A percentile compares a stretch with the other conserved stretches of the same genome.
Conservation (phyloP, 129 eudicot genomes). For the Pulicaria dysenterica region DNA sequence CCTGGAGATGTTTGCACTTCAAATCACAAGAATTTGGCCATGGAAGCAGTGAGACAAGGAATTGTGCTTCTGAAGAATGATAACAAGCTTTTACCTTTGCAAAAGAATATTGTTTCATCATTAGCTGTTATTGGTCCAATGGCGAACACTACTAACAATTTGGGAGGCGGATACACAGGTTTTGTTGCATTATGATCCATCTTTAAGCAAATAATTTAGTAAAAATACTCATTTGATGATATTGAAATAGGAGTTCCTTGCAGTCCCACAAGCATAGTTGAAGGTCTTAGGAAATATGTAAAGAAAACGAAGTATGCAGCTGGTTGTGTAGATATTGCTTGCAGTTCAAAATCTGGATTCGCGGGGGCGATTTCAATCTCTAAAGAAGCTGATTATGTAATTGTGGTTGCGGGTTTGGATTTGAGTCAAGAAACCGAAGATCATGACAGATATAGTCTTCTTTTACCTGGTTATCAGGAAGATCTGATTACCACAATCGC, state of each 20-base stretch:
- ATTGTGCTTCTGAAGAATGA: slow-evolving; percentile 87
- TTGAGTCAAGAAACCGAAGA: slow-evolving; percentile 91
- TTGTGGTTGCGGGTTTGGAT: slow-evolving; percentile 82
- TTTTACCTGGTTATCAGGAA: slow-evolving; percentile 85
- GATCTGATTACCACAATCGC: slow-evolving; percentile 58
- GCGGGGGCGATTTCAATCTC: slow-evolving; percentile 66
- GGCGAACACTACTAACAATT: slow-evolving; percentile 57
- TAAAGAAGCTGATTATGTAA: slow-evolving; percentile 63
- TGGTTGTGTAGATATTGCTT: slow-evolving; percentile 73
- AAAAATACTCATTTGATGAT: not conserved
- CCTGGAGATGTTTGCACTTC: slow-evolving; percentile 65
- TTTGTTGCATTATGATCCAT: not conserved
- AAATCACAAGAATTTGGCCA: slow-evolving; percentile 67
- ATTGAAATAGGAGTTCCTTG: slow-evolving; percentile 67
- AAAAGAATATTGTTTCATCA: slow-evolving; percentile 53
- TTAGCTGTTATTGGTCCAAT: slow-evolving; percentile 86
- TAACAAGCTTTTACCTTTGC: slow-evolving; percentile 68
- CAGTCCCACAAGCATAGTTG: slow-evolving; percentile 56
- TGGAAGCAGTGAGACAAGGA: slow-evolving; percentile 88
- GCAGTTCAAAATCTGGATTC: slow-evolving; percentile 57
- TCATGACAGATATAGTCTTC: slow-evolving; percentile 79
- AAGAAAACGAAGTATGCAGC: slow-evolving; percentile 44
- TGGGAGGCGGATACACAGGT: slow-evolving; percentile 93
- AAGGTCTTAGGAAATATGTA: slow-evolving; percentile 57
- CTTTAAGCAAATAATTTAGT: too few species aligned